These are phyloP conservation scores for Blastobotrys chiropterorum DNA, from an alignment of 805 yeast genomes.

Conservation along the genomic window DNA sequence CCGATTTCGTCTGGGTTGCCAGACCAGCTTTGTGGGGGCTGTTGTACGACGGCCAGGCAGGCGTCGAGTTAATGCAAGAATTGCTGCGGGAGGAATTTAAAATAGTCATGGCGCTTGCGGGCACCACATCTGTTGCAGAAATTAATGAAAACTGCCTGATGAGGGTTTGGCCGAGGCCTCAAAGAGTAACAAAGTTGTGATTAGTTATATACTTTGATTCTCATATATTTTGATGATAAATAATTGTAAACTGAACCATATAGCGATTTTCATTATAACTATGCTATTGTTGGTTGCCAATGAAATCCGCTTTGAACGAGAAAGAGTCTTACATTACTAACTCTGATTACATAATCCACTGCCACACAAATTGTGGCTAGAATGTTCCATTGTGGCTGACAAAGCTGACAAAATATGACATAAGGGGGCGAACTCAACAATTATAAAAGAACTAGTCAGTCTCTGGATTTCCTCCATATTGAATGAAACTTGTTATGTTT, in stretches of 20 bases:
- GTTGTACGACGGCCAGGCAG: conserved; percentile 62
- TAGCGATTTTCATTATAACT: too few relatives aligned
- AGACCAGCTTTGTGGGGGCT: conserved; percentile 65
- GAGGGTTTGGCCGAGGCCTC: conserved; percentile 4
- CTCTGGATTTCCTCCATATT: too few relatives aligned
- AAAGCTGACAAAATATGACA: not conserved
- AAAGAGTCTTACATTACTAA: not conserved
- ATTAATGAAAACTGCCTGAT: conserved; percentile 1
- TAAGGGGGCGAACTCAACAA: not conserved
- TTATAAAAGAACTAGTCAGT: too few relatives aligned
- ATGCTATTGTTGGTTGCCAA: too few relatives aligned
- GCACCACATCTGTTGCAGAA: conserved; percentile 5
- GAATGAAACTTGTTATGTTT: too few relatives aligned
- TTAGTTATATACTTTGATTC: not conserved
- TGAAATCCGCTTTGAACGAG: too few relatives aligned
- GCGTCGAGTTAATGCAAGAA: conserved; percentile 38
- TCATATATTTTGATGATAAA: not conserved
- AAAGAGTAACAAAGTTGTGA: not conserved
- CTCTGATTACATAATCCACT: not conserved
- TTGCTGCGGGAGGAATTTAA: conserved; percentile 22
- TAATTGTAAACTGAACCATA: too few relatives aligned
- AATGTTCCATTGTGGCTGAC: not conserved
- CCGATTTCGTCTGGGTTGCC: conserved; percentile 62
- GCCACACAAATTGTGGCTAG: not conserved
- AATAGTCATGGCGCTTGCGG: conserved; percentile 24